These are phyloP conservation scores for Dendrothele bispora DNA, from an alignment of 768 basidiomycete genomes.

Conservation along the genomic window DNA sequence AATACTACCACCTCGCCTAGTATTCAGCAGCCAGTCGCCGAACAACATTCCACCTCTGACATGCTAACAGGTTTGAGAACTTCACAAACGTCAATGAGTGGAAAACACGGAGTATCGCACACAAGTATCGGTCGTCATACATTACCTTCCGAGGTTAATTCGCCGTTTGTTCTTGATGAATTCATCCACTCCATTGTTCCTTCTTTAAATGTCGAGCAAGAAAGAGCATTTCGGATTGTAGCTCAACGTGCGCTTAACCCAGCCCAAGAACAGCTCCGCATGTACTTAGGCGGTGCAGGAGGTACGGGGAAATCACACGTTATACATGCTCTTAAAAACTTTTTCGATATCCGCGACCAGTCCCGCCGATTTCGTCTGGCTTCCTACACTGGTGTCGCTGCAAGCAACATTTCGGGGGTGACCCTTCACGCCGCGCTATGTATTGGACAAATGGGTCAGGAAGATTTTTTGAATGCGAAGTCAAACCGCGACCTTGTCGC, in stretches of 20 bases:
- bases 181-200: no score
- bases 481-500: background rate
- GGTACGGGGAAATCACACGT: slow-evolving; percentile 1
- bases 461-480: background rate
- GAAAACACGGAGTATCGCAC: no score
- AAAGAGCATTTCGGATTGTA: background rate
- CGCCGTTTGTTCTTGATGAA: no score
- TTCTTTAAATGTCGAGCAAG: slow-evolving; percentile 1
- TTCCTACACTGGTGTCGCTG: slow-evolving; percentile 10
- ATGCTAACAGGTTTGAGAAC: no score
- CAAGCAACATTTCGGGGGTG: slow-evolving; percentile 8
- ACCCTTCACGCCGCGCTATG: slow-evolving; percentile 7
- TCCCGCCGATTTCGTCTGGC: slow-evolving; percentile 4
- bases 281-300: background rate
- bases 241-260: background rate
- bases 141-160: no score
- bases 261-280: background rate
- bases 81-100: no score
- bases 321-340: background rate
- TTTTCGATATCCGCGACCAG: background rate
- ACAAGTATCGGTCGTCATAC: no score
- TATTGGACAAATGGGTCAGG: background rate
- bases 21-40: no score
- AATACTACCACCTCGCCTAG: no score
- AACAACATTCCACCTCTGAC: no score